These are phyloP conservation scores for Dacryopinax spathularia DNA, from an alignment of 768 basidiomycete genomes.

Conservation along the genomic window DNA sequence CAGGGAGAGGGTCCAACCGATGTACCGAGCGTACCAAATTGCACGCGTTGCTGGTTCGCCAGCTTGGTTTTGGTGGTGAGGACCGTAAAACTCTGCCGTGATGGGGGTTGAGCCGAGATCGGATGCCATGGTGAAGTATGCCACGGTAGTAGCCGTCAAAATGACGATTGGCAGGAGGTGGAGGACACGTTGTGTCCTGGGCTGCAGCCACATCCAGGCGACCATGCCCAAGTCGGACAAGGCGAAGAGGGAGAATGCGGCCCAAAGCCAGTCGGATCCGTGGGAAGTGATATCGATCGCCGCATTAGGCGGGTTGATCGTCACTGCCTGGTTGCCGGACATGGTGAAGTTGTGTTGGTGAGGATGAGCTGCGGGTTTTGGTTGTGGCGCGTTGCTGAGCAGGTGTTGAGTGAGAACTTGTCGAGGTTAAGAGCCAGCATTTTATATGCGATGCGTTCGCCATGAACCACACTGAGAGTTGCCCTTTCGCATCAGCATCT, in stretches of 20 bases:
- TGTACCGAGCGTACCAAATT: conserved; percentile 38
- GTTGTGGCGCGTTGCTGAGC: no score
- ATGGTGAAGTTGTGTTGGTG: background rate
- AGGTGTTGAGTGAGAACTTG: no score
- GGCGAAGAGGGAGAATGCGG: conserved; percentile 38
- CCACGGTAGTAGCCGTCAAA: conserved; percentile 31
- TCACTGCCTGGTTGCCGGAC: background rate
- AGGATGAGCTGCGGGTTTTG: no score
- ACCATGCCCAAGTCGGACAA: conserved; percentile 29
- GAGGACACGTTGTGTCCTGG: conserved; percentile 33
- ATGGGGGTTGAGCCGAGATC: conserved; percentile 38
- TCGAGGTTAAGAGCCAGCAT: no score
- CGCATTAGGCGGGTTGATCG: conserved; percentile 27
- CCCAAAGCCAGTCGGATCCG: conserved; percentile 42
- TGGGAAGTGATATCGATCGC: conserved; percentile 29
- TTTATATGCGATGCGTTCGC: no score
- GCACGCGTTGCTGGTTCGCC: conserved; percentile 21
- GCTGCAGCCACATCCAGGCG: conserved; percentile 25
- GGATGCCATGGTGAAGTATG: conserved; percentile 44
- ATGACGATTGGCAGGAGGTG: conserved; percentile 38
- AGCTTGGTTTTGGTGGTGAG: conserved; percentile 13
- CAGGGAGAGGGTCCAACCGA: conserved; percentile 44
- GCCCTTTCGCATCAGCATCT: no score
- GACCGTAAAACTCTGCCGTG: conserved; percentile 30
- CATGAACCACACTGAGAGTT: no score